Base-by-base conservation (phyloP, 768 basidiomycete genomes). In the Pleurotus pulmonarius region DNA sequence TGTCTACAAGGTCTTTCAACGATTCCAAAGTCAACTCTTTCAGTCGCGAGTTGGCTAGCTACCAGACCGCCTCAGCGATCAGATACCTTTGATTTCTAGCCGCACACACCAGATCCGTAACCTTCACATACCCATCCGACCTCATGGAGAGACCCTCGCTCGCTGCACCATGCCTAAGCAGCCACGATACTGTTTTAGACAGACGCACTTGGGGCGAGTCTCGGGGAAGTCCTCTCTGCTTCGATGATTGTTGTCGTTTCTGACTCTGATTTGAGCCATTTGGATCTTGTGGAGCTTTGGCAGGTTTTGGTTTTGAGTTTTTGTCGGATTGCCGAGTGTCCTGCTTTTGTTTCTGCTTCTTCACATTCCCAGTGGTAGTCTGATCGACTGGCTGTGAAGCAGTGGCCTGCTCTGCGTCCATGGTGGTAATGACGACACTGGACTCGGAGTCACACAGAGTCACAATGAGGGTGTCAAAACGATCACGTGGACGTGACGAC, bases 91-190 rank as follows among this genome's bases (percentile, higher is more conserved):
- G 25, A 43, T 47, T 56, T 29, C 25, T 20, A 2, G 47, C 20
- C 7, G 40, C 5, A 78, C 90, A 63, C 65, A 97, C 96, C 62
- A 98, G 75, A 60, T 95, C 92, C 2, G 75, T 72, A 5, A 98
- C 90, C 60, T 81, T 80, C 3, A 94, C 85, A 65, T 87, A 98
- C 13, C 96, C 96, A 64, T 98, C 96, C 26, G 77, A 65, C 6
- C 95, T 83, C 74, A 98, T 88, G 3, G 73, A 64, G 4, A 98
- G 66, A 0, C 86, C 83, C 59, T 95, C 87, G 38, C 82, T 83
- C 60, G 83, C 76, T 16, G 94, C 93, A 0, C 89, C 92, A 68
- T 98, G 96, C 3, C 95, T 82, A n/a, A 98, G 81, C 22, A 98
- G 74, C 81, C 89, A 98, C 0, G 94, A 88, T 7, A 98, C 72